phyloP scores from a whole-genome alignment of 345 rosid species.

The Acer saccharum region DNA sequence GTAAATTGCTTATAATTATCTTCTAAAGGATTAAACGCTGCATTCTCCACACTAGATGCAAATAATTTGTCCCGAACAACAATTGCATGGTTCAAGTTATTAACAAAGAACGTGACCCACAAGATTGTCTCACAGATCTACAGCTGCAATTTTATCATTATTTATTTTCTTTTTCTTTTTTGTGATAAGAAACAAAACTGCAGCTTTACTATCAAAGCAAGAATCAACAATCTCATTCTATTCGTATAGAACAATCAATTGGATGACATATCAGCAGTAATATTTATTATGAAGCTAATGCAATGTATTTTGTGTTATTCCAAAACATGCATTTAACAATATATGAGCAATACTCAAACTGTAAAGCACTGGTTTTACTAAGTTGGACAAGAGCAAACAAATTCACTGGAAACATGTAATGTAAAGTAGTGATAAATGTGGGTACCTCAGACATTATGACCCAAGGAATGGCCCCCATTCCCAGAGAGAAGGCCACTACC shows the following conservation, averaged over 20 bases:
- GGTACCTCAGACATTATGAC: constrained; percentile 96
- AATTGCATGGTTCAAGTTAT: neutral
- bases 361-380: no score
- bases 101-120: neutral
- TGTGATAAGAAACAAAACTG: neutral
- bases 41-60: neutral
- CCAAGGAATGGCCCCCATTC: constrained; percentile 99
- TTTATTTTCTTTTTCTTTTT: neutral
- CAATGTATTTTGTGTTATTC: neutral
- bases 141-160: neutral
- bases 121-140: neutral
- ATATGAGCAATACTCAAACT: neutral
- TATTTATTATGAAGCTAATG: neutral
- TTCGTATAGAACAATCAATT: neutral
- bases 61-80: neutral
- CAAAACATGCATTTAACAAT: neutral
- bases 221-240: neutral
- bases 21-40: neutral
- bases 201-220: neutral
- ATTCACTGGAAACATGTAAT: neutral
- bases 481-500: constrained; percentile 81
- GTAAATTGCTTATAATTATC: neutral
- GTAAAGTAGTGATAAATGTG: neutral
- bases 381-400: constrained; percentile 2
- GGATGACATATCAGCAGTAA: neutral